Base-by-base conservation (phyloP, 371 early-diverging fungal genomes). In the Mortierella sp. region DNA sequence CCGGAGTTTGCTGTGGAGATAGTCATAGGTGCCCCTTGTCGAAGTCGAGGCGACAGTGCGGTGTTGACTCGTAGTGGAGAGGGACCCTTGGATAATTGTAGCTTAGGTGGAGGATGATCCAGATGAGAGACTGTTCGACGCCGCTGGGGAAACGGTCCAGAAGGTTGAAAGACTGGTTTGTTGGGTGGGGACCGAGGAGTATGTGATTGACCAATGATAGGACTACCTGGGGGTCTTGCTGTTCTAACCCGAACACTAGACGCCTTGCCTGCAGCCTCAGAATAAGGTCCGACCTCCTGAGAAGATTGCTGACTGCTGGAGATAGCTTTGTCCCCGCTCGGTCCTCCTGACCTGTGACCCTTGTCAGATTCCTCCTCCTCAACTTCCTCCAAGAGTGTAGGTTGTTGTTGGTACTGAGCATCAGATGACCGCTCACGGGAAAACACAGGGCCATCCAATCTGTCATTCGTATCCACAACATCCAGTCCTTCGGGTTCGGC, bases 101-200 rank as follows among this genome's bases (percentile, higher is more conserved):
- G 47, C 26, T 47, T 46, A 60, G 21, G 30, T 26, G 18, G 62
- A 30, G 57, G 26, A 19, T 61, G 53, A 21, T 47, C 59, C 4
- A 62, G 47, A 57, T 76, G 64, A 0, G 77, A 76, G 29, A 70
- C 70, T 4, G 73, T 79, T 26, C 73, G 55, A 19, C 73, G 66
- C 47, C 80, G 43, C 14, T 69, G 70, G 7, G 67, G 57, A 0
- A 51, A 30, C n/a, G 67, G 61, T 14, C 18, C 55, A 23, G 57
- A 61, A 0, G 66, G 43, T 29, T 62, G 60, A 47, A 63, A 60
- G 50, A 12, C 11, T 23, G 69, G 56, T 14, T 51, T 9, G 44
- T 46, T 28, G 53, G 7, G 52, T 16, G 15, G 44, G 29, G 51
- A 37, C 26, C 7, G 52, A 37, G 9, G 37, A 37, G 37, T 9